phyloP scores from a whole-genome alignment of 2,329 filamentous ascomycete genomes.

The Pseudogymnoascus sp. region DNA sequence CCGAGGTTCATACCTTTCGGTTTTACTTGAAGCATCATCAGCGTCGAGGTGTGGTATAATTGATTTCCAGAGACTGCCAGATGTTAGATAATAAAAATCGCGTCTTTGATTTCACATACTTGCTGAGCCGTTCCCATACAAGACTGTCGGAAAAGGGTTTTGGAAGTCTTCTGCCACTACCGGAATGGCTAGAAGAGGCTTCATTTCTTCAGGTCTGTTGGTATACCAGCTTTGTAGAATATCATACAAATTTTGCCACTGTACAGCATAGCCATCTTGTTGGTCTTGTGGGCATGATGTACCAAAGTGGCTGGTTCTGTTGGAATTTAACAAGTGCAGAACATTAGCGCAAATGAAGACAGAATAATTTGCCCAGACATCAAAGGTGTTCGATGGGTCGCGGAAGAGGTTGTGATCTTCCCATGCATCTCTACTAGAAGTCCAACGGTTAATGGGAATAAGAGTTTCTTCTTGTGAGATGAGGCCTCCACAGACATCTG shows the following conservation, averaged over 20 bases:
- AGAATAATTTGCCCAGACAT: slow-evolving; percentile 42
- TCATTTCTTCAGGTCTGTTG: slow-evolving; percentile 29
- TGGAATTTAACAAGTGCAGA: slow-evolving; percentile 29
- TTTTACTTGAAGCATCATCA: slow-evolving; percentile 27
- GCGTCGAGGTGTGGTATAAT: slow-evolving; percentile 26
- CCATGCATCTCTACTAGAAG: slow-evolving; percentile 24
- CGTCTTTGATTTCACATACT: neutral
- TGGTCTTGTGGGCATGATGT: slow-evolving; percentile 9
- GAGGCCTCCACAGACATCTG: slow-evolving; percentile 42
- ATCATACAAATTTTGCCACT: slow-evolving; percentile 33
- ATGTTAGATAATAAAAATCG: neutral
- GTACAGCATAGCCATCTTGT: slow-evolving; percentile 21
- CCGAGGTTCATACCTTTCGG: slow-evolving; percentile 21
- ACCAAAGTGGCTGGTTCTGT: neutral
- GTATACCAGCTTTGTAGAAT: slow-evolving; percentile 35
- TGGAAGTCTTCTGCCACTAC: slow-evolving; percentile 23
- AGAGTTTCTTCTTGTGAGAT: slow-evolving; percentile 43
- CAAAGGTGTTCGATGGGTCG: slow-evolving; percentile 28
- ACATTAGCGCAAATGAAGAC: slow-evolving; percentile 40
- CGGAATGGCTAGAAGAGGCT: slow-evolving; percentile 29
- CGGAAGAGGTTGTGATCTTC: slow-evolving; percentile 29
- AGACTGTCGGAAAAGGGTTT: slow-evolving; percentile 19
- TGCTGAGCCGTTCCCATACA: slow-evolving; percentile 14
- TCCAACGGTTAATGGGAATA: slow-evolving; percentile 40
- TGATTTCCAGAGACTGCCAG: slow-evolving; percentile 29